Evolutionary conservation across 306 rosid genomes (phyloP).

Genomic region (Sindora glabra): DNA sequence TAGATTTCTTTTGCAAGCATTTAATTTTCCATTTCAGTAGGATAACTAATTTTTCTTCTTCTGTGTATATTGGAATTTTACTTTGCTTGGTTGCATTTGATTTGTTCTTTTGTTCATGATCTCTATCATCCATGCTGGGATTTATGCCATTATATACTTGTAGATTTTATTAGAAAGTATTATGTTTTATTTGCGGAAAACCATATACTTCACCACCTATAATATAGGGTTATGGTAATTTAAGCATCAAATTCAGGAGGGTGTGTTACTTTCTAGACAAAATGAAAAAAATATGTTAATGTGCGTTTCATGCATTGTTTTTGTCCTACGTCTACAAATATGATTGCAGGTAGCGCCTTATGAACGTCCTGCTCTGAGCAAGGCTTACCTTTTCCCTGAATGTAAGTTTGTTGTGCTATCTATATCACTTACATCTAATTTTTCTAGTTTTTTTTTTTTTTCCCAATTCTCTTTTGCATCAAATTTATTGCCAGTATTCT

Average conservation of each 20-base stretch:
- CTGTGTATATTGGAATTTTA: not conserved
- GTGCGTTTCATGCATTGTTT: slow-evolving; percentile 9
- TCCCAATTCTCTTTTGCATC: not conserved
- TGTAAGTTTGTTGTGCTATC: slow-evolving; percentile 62
- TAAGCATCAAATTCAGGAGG: not conserved
- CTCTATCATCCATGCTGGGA: not conserved
- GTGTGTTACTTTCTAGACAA: not conserved
- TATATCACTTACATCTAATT: not conserved
- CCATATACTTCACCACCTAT: not conserved
- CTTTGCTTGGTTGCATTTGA: not conserved
- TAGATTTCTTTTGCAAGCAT: not conserved
- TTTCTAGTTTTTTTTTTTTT: not conserved
- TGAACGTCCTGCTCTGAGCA: slow-evolving; percentile 99
- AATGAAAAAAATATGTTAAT: too few relatives aligned
- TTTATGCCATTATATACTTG: not conserved
- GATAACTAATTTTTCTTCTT: too few relatives aligned
- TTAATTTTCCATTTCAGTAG: not conserved
- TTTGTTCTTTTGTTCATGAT: too few relatives aligned
- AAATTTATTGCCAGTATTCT: not conserved
- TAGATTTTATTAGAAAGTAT: not conserved
- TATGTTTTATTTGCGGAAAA: not conserved
- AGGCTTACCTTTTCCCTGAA: slow-evolving; percentile 88
- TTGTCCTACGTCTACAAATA: not conserved
- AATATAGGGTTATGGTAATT: not conserved
- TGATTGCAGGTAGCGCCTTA: slow-evolving; percentile 83